Conservation (phyloP, 192 early-diverging fungal species). For the Obelidium mucronatum region DNA sequence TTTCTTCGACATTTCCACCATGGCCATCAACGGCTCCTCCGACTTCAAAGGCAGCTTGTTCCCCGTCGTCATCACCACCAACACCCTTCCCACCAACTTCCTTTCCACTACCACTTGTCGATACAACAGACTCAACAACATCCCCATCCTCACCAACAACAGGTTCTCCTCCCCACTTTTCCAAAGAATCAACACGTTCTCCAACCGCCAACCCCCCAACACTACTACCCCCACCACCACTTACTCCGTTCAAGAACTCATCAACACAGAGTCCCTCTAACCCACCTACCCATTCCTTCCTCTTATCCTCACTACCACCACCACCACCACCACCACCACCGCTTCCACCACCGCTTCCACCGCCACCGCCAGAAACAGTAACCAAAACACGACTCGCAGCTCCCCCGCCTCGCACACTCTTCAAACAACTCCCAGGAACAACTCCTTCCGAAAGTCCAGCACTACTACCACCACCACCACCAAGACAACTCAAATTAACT, state of each 20-base stretch:
- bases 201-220: background rate
- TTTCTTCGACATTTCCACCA: background rate
- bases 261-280: background rate
- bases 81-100: background rate
- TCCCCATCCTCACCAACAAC: too few species aligned
- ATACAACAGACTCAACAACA: background rate
- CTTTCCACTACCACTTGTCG: background rate
- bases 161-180: background rate
- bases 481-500: too few species aligned
- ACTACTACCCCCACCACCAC: background rate
- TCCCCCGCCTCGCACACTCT: background rate
- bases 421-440: background rate
- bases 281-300: background rate
- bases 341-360: background rate
- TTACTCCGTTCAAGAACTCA: background rate
- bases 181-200: background rate
- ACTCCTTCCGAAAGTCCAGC: background rate
- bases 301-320: background rate
- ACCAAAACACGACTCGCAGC: background rate
- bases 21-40: background rate
- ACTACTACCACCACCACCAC: constrained; percentile 4
- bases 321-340: background rate
- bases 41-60: background rate
- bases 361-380: background rate
- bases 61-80: background rate